Base-by-base conservation (phyloP, 345 rosid species). In the Psidium guajava region DNA sequence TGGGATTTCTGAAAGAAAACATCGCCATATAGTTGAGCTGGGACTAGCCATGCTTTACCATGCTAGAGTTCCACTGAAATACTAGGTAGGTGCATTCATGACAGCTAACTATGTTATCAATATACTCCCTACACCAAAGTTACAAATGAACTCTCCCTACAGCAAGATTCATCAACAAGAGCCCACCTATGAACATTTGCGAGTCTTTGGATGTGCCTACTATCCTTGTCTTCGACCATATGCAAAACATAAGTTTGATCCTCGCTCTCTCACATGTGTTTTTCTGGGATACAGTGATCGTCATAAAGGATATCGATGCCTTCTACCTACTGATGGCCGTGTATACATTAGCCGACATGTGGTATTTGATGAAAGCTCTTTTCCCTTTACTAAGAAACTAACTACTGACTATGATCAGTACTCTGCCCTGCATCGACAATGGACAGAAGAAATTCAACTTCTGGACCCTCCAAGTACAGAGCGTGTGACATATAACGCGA, bases 261-360 rank as follows among this genome's bases (percentile, higher is more conserved):
- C 75, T 3, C 83, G 27, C 5, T 21, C 32, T 1, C 5, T 57
- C 1, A 22, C 36, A 0, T 83, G 86, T 14, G 8, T 86, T 3
- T 86, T 86, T 54, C 10, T 82, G 0, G 84, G 84, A 2, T 82
- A 82, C 20, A 86, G 85, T 55, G 36, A 56, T 1, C n/a, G 27
- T 8, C 86, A 85, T 44, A 85, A 85, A 36, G 86, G 83, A 6
- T 85, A 85, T 25, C 42, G 58, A 5, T 85, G 83, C 9, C 49
- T 84, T 16, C 58, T 44, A 22, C 16, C 24, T 3, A 22, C 86
- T 3, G 49, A 2, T 25, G 44, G 83, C 0, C 20, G 40, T 13
- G 3, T 85, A 0, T 32, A 14, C 36, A 6, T 24, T 51, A 57
- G 12, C 3, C 11, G 86, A 0, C 74, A 85, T 53, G 53, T 77